Evolutionary conservation across 768 basidiomycete species (phyloP), one percentile per base, ranked within the genome.

Genomic region (Amanita subjunquillea): DNA sequence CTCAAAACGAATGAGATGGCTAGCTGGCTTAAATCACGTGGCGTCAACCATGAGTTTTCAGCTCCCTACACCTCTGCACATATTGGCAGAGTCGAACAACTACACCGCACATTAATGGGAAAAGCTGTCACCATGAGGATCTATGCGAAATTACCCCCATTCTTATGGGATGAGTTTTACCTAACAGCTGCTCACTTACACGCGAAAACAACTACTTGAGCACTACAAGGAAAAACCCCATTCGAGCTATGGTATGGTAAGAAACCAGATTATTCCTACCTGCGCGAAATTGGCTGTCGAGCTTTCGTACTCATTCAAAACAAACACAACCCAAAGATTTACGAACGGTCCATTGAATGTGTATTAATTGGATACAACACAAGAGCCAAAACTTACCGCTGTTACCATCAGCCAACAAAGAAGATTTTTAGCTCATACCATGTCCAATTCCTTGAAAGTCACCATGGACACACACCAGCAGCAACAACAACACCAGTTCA

Each of bases 331-430:
- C 66, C 63, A 0, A 68, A 69, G 40, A 50, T 66, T 13, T 57
- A 45, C 27, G 57, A 55, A 15, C 48, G 56, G 1, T 58, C 57
- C 3, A 29, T 62, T 37, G 65, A 70, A 58, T 73, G 73, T 51
- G 53, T 69, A 1, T 68, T 72, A 37, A 63, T 73, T 50, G 68
- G 72, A 1, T 75, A 72, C 50, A 57, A 61, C 1, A 29, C 51
- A 1, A 60, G 61, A 10, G 62, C 67, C 1, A 71, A 71, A 49
- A 66, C 62, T 0, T 73, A 67, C 47, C 50, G 59, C n/a, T 64
- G 66, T 57, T 68, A 65, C 27, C 55, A 72, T 46, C 50, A 53
- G 3, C 8, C 15, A 6, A 53, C 60, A 1, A 17, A 54, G 7
- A 57, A 56, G 1, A 50, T 65, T 15, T 45, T 63, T 39, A 55